Evolutionary conservation across 2,329 filamentous ascomycete species (phyloP).

Genomic region (Paramyrothecium sp.): DNA sequence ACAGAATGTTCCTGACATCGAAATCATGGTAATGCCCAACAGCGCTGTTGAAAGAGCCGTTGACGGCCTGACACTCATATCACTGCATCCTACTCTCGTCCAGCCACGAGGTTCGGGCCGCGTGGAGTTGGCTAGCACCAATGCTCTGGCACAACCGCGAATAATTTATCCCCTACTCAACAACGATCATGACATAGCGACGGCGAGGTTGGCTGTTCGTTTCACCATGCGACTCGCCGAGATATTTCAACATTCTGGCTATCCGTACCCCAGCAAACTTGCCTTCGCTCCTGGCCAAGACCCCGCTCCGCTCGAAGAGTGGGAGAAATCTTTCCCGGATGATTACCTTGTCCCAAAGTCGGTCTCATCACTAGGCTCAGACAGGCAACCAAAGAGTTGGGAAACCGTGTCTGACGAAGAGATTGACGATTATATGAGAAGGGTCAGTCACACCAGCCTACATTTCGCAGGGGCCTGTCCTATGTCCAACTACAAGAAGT

Average conservation of each 20-base stretch:
- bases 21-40: neutral
- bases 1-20: neutral
- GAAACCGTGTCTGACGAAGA: neutral
- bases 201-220: constrained; percentile 1
- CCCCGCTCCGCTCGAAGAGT: neutral
- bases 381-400: neutral
- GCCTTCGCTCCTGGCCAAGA: neutral
- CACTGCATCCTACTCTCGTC: neutral
- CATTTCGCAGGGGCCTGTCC: neutral
- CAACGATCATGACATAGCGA: constrained; percentile 1
- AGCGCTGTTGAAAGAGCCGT: neutral
- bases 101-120: neutral
- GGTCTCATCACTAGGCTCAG: neutral
- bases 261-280: neutral
- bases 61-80: neutral
- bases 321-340: neutral
- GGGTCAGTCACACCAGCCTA: neutral
- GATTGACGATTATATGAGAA: neutral
- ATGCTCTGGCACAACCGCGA: neutral
- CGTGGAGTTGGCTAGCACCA: neutral
- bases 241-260: neutral
- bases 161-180: neutral
- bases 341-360: neutral
- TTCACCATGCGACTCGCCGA: constrained; percentile 1
- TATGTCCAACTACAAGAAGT: neutral